Percentiles rank a stretch among this genome's conserved stretches.
Conservation (phyloP, 169 alveolate species). For the Plasmodium cynomolgi region DNA sequence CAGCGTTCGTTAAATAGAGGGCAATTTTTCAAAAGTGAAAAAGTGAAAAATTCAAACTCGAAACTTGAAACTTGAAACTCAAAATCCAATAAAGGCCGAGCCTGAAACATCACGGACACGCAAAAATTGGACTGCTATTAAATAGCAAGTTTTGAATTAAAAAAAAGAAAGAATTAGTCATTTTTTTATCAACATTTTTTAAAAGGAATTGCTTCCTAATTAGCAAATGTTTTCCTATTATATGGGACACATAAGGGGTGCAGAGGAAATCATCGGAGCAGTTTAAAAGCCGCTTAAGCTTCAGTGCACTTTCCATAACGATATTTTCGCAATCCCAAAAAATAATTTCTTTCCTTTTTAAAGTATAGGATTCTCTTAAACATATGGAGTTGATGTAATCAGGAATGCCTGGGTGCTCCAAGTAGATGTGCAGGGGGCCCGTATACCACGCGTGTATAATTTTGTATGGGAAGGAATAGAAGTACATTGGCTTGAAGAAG, state of each 20-base stretch:
- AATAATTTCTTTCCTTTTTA: conserved; percentile 68
- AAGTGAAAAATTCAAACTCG: not conserved
- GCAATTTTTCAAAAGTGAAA: not conserved
- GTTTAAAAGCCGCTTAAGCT: conserved; percentile 43
- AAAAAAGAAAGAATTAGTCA: not conserved
- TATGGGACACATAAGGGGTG: conserved; percentile 69
- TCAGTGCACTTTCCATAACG: conserved; percentile 20
- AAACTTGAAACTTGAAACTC: not conserved
- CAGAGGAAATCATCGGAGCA: conserved; percentile 71
- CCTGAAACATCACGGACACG: not conserved
- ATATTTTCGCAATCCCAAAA: conserved; percentile 64
- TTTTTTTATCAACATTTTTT: not conserved
- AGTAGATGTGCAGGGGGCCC: conserved; percentile 64
- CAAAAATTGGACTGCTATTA: not conserved
- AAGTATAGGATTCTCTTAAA: conserved; percentile 52
- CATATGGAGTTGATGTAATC: conserved; percentile 60
- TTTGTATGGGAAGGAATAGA: conserved; percentile 64
- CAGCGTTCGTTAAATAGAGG: not conserved
- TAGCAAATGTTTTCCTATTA: conserved; percentile 65
- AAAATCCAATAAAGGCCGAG: not conserved
- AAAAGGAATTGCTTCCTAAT: conserved; percentile 40
- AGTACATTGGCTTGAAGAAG: conserved; percentile 68
- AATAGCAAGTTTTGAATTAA: not conserved
- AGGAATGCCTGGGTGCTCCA: conserved; percentile 60
- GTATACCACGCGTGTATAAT: conserved; percentile 75